Base-by-base conservation (phyloP, 805 yeast species). In the Pichia ethanolica region DNA sequence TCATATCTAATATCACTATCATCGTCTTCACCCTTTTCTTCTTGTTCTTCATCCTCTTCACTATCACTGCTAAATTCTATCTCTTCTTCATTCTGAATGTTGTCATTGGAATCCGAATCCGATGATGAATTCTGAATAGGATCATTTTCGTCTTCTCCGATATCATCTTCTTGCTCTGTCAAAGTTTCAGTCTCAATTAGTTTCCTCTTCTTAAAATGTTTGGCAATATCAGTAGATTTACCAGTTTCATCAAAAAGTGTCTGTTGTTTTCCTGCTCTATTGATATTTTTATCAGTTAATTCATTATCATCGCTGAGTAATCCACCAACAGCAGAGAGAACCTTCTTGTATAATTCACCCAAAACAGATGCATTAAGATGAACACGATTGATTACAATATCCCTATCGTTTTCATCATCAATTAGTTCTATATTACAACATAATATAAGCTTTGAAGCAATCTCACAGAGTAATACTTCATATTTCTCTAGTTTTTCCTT, bases 391-490 rank as follows among this genome's bases (percentile, higher is more conserved):
- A 13, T 7, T 44, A 34, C 2, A 53, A 27, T 7, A 59, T 12
- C 5, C 7, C 38, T 14, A 27, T 39, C 44, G 10, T 37, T 41
- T 0, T 47, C 42, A n/a, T 56, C 49, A 36, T 42, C 46, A 3
- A 44, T 28, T 9, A 45, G 20, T 13, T 44, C 50, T 5, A 40
- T 11, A 13, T 44, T 48, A 38, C 52, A 47, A 27, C 46, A 49
- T 37, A 59, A 44, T 13, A 55, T 41, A 28, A 67, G 34, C 47
- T 63, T 64, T 32, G 62, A 50, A 4, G 59, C 46, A 27, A 59
- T 52, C 6, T 52, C 52, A 39, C 65, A 62, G 7, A 67, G 46
- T 20, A 39, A 49, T 3, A 27, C 12, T 14, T 49, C 48, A 37
- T 49, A 30, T 50, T 42, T 27, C 45, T 54, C 38, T 62, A 60